Evolutionary conservation across 495 filamentous ascomycete species (phyloP), one percentile per base, ranked within the genome.

Genomic region (Podospora appendiculata): DNA sequence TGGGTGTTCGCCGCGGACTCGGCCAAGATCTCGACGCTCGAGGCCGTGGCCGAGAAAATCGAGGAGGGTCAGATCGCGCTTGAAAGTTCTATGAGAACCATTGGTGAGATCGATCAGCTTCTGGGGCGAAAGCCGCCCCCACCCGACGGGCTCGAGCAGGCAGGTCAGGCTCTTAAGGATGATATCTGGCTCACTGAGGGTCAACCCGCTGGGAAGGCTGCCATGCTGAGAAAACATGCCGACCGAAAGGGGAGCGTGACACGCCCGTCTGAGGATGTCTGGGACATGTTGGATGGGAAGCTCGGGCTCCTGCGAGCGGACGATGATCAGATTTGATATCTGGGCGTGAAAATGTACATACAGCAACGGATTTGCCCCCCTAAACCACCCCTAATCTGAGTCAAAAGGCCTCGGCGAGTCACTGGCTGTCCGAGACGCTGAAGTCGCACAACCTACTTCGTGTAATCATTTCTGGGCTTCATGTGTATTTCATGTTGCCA

Each of bases 1-100:
- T 81, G 77, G 77, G 71, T 75, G 12, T 72, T 69, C 49, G 75
- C 78, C 0, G 71, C 75, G 0, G 66, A 76, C 41, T 67, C 70
- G 2, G 74, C 74, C 54, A 76, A 76, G 54, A 75, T 78, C 34
- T 56, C 66, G 0, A 74, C 68, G 0, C 61, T 78, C 7, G 73
- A 78, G 49, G 60, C 64, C 1, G 72, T 75, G 10, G 72, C 72
- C 9, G 72, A 78, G 43, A 75, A 74, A 33, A 70, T 72, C 6
- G 72, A 73, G 33, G 67, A 70, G 47, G 76, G 71, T 0, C 71
- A 78, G 44, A 47, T 73, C 1, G 69, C 70, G 3, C 58, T 78
- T 0, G 69, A 73, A 17, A 63, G 63, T 6, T 67, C 71, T n/a
- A 68, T 75, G 63, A 58, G 68, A 39, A 58, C 67, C 0, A 56